Percentiles rank a stretch among this genome's conserved stretches.
phyloP scores from a whole-genome alignment of 805 yeast species.

The Yarrowia alimentaria region DNA sequence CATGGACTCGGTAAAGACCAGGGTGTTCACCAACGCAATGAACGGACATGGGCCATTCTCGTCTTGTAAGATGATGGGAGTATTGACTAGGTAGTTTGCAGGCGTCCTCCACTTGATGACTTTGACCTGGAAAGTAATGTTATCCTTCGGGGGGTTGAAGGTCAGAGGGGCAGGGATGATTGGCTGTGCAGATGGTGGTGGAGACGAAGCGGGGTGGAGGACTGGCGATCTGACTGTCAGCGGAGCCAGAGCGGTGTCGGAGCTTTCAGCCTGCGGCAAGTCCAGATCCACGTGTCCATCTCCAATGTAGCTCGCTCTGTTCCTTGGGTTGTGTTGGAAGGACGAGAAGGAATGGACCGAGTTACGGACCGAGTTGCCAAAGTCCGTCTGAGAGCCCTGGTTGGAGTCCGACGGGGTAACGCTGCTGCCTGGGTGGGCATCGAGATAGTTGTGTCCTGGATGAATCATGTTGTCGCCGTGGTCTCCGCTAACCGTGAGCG shows the following conservation, averaged over 20 bases:
- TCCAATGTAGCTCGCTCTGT: constrained; percentile 8
- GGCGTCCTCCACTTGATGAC: constrained; percentile 19
- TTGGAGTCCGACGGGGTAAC: constrained; percentile 1
- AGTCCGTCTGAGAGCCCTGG: too few relatives aligned
- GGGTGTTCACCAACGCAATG: constrained; percentile 69
- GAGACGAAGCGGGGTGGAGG: background rate
- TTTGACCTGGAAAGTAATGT: constrained; percentile 13
- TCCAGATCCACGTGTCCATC: constrained; percentile 7
- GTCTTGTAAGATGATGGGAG: constrained; percentile 64
- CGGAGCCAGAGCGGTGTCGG: constrained; percentile 13
- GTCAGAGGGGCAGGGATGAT: constrained; percentile 11
- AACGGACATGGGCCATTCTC: constrained; percentile 87
- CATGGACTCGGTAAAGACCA: constrained; percentile 48
- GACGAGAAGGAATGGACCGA: constrained; percentile 8
- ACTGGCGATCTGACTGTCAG: constrained; percentile 10
- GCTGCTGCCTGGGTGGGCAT: background rate
- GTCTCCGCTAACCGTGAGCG: too few relatives aligned
- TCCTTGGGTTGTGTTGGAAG: constrained; percentile 11
- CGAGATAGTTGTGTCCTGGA: too few relatives aligned
- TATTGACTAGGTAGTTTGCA: constrained; percentile 5
- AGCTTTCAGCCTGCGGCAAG: background rate
- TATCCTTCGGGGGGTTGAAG: constrained; percentile 22
- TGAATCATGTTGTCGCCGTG: too few relatives aligned
- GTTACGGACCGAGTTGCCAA: constrained; percentile 1
- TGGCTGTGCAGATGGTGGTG: background rate